These are phyloP conservation scores for Cenococcum geophilum DNA, from an alignment of 495 filamentous ascomycete species.

Conservation along the genomic window DNA sequence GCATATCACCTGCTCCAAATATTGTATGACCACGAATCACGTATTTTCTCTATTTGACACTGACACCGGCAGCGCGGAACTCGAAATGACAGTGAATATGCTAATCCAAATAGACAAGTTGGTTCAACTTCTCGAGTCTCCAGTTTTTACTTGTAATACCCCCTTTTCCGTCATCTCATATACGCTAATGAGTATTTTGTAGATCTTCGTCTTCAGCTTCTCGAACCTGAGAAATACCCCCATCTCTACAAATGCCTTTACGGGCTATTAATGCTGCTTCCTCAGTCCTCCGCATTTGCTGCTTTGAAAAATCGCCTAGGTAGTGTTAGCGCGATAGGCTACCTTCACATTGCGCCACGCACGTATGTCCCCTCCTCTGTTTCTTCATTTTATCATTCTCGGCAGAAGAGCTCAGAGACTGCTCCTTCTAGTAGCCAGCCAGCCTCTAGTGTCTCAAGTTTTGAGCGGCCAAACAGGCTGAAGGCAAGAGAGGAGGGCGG, in stretches of 20 bases:
- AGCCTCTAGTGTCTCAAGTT: constrained; percentile 38
- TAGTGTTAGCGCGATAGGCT: constrained; percentile 93
- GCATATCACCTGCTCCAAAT: constrained; percentile 95
- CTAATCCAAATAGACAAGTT: constrained; percentile 99
- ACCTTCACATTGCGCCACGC: constrained; percentile 78
- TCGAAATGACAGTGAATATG: constrained; percentile 98
- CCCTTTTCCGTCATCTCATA: not conserved
- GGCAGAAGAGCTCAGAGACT: constrained; percentile 33
- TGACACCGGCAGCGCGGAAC: constrained; percentile 67
- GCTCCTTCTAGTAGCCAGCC: constrained; percentile 23
- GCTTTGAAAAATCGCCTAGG: constrained; percentile 95
- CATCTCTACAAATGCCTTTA: constrained; percentile 98
- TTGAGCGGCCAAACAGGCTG: constrained; percentile 74
- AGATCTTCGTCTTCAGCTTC: constrained; percentile 92
- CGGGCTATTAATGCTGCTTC: constrained; percentile 93
- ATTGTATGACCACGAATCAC: constrained; percentile 54
- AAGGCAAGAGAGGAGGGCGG: constrained; percentile 77
- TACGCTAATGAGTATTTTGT: not conserved
- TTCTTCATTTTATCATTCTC: constrained; percentile 35
- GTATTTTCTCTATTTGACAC: constrained; percentile 19
- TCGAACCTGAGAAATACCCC: constrained; percentile 96
- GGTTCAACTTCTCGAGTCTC: constrained; percentile 93
- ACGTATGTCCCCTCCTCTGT: constrained; percentile 54
- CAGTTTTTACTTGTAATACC: constrained; percentile 82
- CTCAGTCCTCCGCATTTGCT: constrained; percentile 94